Conservation (phyloP, 2,329 filamentous ascomycete species). For the Colletotrichum trifolii region DNA sequence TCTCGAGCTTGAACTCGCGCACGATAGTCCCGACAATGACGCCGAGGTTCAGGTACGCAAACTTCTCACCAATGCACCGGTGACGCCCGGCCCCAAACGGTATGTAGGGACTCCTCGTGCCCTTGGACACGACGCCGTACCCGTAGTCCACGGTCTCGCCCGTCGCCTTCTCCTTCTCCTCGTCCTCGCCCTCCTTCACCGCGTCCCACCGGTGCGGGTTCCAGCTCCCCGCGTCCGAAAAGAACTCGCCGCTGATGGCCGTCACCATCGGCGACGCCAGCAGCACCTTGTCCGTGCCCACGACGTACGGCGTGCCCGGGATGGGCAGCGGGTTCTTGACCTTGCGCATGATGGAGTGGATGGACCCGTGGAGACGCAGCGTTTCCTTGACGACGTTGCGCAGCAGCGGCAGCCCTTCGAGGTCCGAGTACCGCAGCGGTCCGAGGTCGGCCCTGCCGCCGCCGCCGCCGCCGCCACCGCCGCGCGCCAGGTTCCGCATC, state of each 20-base stretch:
- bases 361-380: slow-evolving; percentile 88
- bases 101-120: slow-evolving; percentile 87
- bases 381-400: slow-evolving; percentile 91
- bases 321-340: slow-evolving; percentile 90
- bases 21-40: slow-evolving; percentile 84
- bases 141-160: slow-evolving; percentile 91
- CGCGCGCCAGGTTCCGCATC: slow-evolving; percentile 46
- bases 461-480: slow-evolving; percentile 63
- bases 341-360: slow-evolving; percentile 93
- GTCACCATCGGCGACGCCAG: slow-evolving; percentile 88
- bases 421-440: slow-evolving; percentile 78
- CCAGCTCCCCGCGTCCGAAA: slow-evolving; percentile 85
- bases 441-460: slow-evolving; percentile 80
- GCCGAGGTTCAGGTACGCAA: slow-evolving; percentile 91
- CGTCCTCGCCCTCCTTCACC: slow-evolving; percentile 66
- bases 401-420: slow-evolving; percentile 84
- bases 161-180: slow-evolving; percentile 59
- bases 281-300: slow-evolving; percentile 83
- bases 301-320: slow-evolving; percentile 82
- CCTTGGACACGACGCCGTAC: slow-evolving; percentile 92
- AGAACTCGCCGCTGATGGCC: slow-evolving; percentile 76
- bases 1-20: slow-evolving; percentile 82
- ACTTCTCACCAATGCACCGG: slow-evolving; percentile 96
- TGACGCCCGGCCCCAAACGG: slow-evolving; percentile 95
- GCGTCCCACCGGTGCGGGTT: slow-evolving; percentile 91